Percentiles rank a stretch among this genome's conserved stretches.
Conservation (phyloP, 2,329 filamentous ascomycete genomes). For the Pyrenophora teres region DNA sequence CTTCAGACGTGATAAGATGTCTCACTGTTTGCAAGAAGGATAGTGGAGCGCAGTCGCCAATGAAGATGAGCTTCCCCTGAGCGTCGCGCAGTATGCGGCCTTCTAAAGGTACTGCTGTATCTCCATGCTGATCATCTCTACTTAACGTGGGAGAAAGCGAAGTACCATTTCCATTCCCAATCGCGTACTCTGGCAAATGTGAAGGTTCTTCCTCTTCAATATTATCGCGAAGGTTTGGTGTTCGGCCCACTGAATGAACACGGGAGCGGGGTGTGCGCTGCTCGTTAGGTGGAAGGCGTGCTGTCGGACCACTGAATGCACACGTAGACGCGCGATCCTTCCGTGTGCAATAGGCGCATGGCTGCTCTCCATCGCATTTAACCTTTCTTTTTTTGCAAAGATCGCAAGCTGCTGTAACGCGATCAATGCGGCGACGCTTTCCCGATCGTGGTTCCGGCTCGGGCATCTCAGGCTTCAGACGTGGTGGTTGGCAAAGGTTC, state of each 20-base stretch:
- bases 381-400: slow-evolving; percentile 46
- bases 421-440: slow-evolving; percentile 33
- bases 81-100: slow-evolving; percentile 57
- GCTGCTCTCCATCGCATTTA: slow-evolving; percentile 58
- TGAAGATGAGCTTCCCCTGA: slow-evolving; percentile 60
- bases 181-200: slow-evolving; percentile 9
- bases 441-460: slow-evolving; percentile 11
- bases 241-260: slow-evolving; percentile 3
- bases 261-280: slow-evolving; percentile 2
- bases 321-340: slow-evolving; percentile 50
- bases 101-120: slow-evolving; percentile 51
- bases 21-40: slow-evolving; percentile 60
- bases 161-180: slow-evolving; percentile 6
- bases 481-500: slow-evolving; percentile 5
- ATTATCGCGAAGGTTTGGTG: slow-evolving; percentile 12
- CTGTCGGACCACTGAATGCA: slow-evolving; percentile 48
- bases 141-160: slow-evolving; percentile 32
- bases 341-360: slow-evolving; percentile 56
- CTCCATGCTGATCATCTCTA: slow-evolving; percentile 46
- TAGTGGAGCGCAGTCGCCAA: slow-evolving; percentile 59
- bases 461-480: neutral
- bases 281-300: slow-evolving; percentile 30
- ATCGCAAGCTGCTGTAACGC: slow-evolving; percentile 38
- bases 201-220: neutral
- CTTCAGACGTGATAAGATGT: slow-evolving; percentile 52